phyloP scores from a whole-genome alignment of 345 rosid species.

The Schrenkiella parvula region DNA sequence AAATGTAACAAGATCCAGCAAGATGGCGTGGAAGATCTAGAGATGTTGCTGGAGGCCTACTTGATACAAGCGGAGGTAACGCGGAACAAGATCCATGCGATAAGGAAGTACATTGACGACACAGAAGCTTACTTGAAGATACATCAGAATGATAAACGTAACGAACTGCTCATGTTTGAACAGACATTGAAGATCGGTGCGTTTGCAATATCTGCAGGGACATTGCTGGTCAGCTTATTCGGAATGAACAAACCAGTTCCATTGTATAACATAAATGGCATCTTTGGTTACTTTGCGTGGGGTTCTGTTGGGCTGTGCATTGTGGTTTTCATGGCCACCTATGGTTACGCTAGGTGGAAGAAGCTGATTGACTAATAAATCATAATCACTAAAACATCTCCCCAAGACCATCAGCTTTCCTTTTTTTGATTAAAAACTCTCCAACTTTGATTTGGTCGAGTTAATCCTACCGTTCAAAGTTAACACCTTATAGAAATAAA shows the following conservation, averaged over 20 bases:
- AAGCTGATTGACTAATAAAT: slow-evolving; percentile 61
- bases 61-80: slow-evolving; percentile 89
- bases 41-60: slow-evolving; percentile 87
- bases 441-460: neutral
- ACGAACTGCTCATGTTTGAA: neutral
- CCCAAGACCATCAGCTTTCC: neutral
- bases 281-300: slow-evolving; percentile 56
- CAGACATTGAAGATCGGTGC: neutral
- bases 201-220: neutral
- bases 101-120: slow-evolving; percentile 44
- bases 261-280: slow-evolving; percentile 13
- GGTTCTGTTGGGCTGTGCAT: slow-evolving; percentile 39
- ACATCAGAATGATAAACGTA: neutral
- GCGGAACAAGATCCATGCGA: slow-evolving; percentile 83
- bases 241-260: slow-evolving; percentile 65
- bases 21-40: neutral
- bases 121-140: neutral
- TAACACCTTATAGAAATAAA: too few species aligned
- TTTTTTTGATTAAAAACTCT: neutral
- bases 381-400: neutral
- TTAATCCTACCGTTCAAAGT: neutral
- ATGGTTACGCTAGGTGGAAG: slow-evolving; percentile 89
- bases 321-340: slow-evolving; percentile 53
- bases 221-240: slow-evolving; percentile 30
- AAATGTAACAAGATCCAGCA: slow-evolving; percentile 73